Percentiles rank a stretch among this genome's conserved stretches.
phyloP scores from a whole-genome alignment of 371 early-diverging fungal genomes.

The Apophysomyces ossiformis region DNA sequence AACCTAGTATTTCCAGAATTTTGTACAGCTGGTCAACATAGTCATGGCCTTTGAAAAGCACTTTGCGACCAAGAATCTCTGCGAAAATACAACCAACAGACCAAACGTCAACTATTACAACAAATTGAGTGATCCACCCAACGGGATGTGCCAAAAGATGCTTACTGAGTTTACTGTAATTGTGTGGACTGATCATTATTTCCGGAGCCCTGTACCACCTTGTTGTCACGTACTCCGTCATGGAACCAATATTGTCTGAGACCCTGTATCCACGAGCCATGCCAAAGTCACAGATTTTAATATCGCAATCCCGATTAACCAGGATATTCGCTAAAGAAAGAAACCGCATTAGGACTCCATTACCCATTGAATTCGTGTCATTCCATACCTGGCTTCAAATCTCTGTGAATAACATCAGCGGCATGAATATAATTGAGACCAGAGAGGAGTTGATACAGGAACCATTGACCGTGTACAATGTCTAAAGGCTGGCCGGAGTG shows the following conservation, averaged over 20 bases:
- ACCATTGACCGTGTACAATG: slow-evolving; percentile 87
- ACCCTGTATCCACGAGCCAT: slow-evolving; percentile 71
- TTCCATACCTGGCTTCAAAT: slow-evolving; percentile 73
- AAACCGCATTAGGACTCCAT: neutral
- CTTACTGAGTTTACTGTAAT: slow-evolving; percentile 79
- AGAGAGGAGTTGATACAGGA: slow-evolving; percentile 83
- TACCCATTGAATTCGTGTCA: neutral
- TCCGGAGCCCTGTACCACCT: slow-evolving; percentile 96
- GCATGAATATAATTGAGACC: slow-evolving; percentile 90
- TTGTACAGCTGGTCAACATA: slow-evolving; percentile 92
- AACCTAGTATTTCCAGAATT: slow-evolving; percentile 85
- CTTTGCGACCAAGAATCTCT: slow-evolving; percentile 75
- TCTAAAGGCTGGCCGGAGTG: slow-evolving; percentile 81
- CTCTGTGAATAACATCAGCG: slow-evolving; percentile 83
- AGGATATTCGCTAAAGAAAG: slow-evolving; percentile 66
- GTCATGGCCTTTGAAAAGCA: slow-evolving; percentile 73
- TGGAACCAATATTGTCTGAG: slow-evolving; percentile 60
- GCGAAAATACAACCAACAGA: slow-evolving; percentile 89
- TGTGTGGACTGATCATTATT: slow-evolving; percentile 78
- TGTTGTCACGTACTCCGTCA: slow-evolving; percentile 87
- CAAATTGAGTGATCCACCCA: neutral
- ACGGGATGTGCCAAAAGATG: neutral
- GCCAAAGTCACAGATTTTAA: slow-evolving; percentile 83
- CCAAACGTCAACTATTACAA: slow-evolving; percentile 76
- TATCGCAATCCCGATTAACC: slow-evolving; percentile 83